Evolutionary conservation across 2,329 filamentous ascomycete genomes (phyloP), one percentile per base, ranked within the genome.

Genomic region (Aspergillus luchuensis): DNA sequence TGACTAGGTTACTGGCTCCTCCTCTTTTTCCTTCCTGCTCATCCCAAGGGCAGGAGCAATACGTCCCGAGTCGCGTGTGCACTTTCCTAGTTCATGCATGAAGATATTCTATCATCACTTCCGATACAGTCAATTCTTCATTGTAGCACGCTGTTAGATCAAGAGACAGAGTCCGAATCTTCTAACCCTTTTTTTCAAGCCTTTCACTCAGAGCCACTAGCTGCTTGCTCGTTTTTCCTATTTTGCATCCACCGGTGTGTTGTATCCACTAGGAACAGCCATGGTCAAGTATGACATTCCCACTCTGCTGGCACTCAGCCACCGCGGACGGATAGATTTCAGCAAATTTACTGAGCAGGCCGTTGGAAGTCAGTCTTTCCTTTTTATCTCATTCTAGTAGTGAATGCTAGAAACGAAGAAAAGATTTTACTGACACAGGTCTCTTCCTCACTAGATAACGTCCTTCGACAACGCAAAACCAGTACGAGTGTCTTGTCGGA

Each of bases 241-340:
- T 55, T 30, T 30, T 25, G 43, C 17, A 28, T 50, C 30, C 33
- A 58, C 52, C 48, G 48, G 54, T 56, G 54, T 53, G 33, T 54
- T 58, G 36, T 28, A 28, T 36, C 58, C 41, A 45, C 28, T 59
- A 62, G 59, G 28, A 13, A 25, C 25, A 28, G 28, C 33, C 61
- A 70, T 66, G 61, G 70, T 73, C 70, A 76, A 66, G 64, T 79
- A 79, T 66, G 72, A 72, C 45, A 71, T 78, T 56, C 69, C 69
- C 59, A 75, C 75, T 7, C 66, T 79, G 43, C 64, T 78, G 69
- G 71, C 71, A 38, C 64, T 78, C 55, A 66, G 68, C 64, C 71
- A 69, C 54, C 67, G 69, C 13, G 68, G 66, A 15, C 60, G 62
- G 49, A 67, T 72, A 49, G 66, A 72, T 21, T 58, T 72, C 25